Percentiles rank a stretch among this genome's conserved stretches.
phyloP scores from a whole-genome alignment of 768 basidiomycete species.

The Mycena amicta region DNA sequence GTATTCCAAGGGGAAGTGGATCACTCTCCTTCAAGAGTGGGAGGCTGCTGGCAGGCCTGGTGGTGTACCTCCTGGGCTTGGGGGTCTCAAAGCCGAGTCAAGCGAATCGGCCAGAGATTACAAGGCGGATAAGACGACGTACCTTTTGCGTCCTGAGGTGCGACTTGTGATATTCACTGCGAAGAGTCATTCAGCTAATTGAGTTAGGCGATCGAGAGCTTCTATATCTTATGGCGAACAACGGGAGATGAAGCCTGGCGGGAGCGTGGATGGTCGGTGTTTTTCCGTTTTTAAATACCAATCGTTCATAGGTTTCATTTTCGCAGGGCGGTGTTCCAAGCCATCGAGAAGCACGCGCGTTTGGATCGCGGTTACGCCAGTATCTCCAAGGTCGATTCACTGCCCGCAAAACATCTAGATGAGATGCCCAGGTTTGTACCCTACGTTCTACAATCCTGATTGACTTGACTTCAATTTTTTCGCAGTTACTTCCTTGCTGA shows the following conservation, averaged over 20 bases:
- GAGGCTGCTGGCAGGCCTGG: constrained; percentile 38
- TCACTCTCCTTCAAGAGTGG: constrained; percentile 45
- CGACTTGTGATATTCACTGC: constrained; percentile 13
- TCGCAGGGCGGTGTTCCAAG: constrained; percentile 42
- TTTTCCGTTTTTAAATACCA: constrained; percentile 1
- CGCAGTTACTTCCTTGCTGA: constrained; percentile 48
- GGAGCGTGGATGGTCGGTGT: constrained; percentile 50
- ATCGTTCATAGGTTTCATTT: background rate
- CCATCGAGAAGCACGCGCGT: constrained; percentile 50
- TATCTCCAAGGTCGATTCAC: constrained; percentile 38
- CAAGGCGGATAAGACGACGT: constrained; percentile 31
- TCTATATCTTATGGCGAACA: constrained; percentile 56
- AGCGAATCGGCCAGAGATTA: constrained; percentile 40
- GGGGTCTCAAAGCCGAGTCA: constrained; percentile 24
- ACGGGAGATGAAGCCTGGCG: constrained; percentile 55
- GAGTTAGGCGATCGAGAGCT: constrained; percentile 50
- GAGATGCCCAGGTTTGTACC: constrained; percentile 56
- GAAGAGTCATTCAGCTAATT: background rate
- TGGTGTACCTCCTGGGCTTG: constrained; percentile 38
- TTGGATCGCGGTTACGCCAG: constrained; percentile 51
- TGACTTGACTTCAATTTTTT: background rate
- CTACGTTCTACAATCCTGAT: background rate
- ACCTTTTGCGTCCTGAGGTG: constrained; percentile 56
- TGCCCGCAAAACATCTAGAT: constrained; percentile 35
- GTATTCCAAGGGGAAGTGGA: constrained; percentile 35